These are phyloP conservation scores for Pseudonitzschia multiseries DNA, from an alignment of 108 stramenopile genomes.

Conservation along the genomic window DNA sequence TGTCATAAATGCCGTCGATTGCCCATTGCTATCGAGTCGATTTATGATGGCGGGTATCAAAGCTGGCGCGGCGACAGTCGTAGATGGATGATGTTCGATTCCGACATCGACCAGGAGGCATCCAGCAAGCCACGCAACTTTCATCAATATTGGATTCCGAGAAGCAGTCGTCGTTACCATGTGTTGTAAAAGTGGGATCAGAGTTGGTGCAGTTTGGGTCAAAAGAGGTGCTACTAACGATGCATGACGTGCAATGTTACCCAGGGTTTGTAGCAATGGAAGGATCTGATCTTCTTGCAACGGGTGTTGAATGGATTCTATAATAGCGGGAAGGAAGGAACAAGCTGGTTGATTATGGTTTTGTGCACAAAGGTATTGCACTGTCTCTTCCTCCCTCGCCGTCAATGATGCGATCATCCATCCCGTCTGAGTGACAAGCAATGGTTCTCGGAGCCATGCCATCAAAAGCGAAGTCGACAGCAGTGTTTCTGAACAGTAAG, in stretches of 20 bases:
- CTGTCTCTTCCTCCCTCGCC: constrained; percentile 28
- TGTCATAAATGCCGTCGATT: background rate
- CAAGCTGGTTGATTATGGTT: background rate
- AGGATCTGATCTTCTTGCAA: constrained; percentile 19
- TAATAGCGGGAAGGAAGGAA: constrained; percentile 23
- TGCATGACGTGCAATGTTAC: constrained; percentile 25
- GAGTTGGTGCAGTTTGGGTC: constrained; percentile 10
- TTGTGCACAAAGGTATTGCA: constrained; percentile 27
- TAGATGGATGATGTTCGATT: constrained; percentile 32
- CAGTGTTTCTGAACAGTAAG: constrained; percentile 31
- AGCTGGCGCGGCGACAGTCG: constrained; percentile 25
- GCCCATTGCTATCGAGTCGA: background rate
- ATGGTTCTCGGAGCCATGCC: constrained; percentile 19
- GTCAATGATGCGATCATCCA: constrained; percentile 41
- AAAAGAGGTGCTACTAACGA: constrained; percentile 6
- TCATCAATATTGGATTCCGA: constrained; percentile 3
- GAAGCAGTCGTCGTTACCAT: constrained; percentile 1
- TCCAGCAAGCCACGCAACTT: constrained; percentile 37
- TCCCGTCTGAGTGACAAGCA: constrained; percentile 32
- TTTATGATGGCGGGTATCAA: constrained; percentile 32
- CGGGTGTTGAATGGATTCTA: constrained; percentile 15
- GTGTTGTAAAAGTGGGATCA: constrained; percentile 11
- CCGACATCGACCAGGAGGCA: constrained; percentile 37
- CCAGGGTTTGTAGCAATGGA: constrained; percentile 32
- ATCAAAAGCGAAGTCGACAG: constrained; percentile 23